Conservation (phyloP, 306 rosid genomes). For the Alnus rubra region DNA sequence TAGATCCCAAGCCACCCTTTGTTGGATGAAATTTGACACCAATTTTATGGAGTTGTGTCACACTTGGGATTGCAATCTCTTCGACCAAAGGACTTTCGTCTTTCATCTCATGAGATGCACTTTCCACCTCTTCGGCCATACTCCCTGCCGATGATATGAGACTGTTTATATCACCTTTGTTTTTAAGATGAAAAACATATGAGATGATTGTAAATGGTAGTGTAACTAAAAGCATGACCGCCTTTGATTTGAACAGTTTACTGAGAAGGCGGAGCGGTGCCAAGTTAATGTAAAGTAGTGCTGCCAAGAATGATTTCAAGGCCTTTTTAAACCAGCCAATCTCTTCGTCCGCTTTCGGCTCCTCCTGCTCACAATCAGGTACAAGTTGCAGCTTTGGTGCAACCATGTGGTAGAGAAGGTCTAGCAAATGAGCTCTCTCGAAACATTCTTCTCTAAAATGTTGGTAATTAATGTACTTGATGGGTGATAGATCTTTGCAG, state of each 20-base stretch:
- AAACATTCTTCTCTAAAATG: neutral
- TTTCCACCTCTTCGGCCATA: neutral
- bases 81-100: too few relatives aligned
- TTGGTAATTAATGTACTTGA: neutral
- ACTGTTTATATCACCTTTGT: neutral
- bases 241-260: neutral
- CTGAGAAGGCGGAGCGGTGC: neutral
- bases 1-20: too few relatives aligned
- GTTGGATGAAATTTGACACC: too few relatives aligned
- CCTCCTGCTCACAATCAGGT: neutral
- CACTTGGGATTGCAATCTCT: too few relatives aligned
- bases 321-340: neutral
- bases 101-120: too few relatives aligned
- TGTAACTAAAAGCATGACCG: neutral
- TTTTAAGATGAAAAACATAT: neutral
- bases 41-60: too few relatives aligned
- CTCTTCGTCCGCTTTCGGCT: neutral
- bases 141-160: neutral
- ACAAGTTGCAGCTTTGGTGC: neutral
- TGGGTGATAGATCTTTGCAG: neutral
- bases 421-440: constrained; percentile 8
- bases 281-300: neutral
- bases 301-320: neutral
- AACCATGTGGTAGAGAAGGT: constrained; percentile 9
- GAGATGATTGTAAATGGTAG: neutral